These are phyloP conservation scores for Cladosporium velox DNA, from an alignment of 2,329 filamentous ascomycete genomes.

Conservation along the genomic window DNA sequence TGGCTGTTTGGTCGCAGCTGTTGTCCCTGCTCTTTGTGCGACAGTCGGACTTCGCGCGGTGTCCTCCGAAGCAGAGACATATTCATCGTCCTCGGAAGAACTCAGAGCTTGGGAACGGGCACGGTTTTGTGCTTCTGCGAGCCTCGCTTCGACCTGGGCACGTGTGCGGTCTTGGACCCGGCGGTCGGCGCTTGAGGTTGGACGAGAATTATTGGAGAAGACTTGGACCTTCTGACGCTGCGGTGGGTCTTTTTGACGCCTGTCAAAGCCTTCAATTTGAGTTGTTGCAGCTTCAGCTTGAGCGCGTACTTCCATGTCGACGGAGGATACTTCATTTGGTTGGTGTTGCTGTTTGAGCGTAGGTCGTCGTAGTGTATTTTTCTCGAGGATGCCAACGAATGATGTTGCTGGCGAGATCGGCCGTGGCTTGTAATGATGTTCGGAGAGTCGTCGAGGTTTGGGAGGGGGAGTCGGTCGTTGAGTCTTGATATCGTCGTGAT, in stretches of 20 bases:
- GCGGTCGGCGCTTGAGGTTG: not conserved
- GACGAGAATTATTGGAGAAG: not conserved
- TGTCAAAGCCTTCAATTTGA: conserved; percentile 6
- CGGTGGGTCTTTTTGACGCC: conserved; percentile 10
- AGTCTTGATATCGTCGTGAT: conserved; percentile 5
- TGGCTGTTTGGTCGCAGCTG: not conserved
- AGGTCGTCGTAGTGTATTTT: conserved; percentile 37
- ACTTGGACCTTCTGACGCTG: not conserved
- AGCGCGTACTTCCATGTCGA: conserved; percentile 36
- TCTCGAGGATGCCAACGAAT: conserved; percentile 70
- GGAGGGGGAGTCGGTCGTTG: conserved; percentile 31
- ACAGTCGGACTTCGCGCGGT: conserved; percentile 16
- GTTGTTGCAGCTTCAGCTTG: conserved; percentile 31
- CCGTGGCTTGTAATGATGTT: conserved; percentile 18
- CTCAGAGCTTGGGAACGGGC: not conserved
- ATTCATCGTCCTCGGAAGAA: conserved; percentile 21
- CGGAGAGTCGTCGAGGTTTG: conserved; percentile 34
- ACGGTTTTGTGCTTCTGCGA: conserved; percentile 10
- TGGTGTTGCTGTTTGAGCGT: conserved; percentile 41
- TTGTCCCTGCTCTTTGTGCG: conserved; percentile 4
- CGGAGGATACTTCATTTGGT: conserved; percentile 40
- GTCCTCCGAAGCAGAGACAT: conserved; percentile 29
- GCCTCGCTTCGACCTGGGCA: conserved; percentile 13
- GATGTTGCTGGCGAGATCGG: conserved; percentile 57
- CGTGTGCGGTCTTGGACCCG: conserved; percentile 16